phyloP scores from a whole-genome alignment of 129 eudicot species.

The Erigeron canadensis region DNA sequence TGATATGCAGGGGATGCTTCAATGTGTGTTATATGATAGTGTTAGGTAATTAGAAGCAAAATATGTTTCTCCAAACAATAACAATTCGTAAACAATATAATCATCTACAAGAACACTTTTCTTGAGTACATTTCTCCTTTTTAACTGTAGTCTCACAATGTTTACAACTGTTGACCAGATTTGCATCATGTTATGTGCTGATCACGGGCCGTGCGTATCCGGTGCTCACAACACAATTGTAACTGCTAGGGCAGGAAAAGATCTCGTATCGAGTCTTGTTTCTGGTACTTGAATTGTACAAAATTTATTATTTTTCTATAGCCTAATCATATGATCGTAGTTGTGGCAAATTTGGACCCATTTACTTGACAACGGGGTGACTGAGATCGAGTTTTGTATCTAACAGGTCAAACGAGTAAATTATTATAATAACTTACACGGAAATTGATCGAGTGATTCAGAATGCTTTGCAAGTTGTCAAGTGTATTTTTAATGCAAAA shows the following conservation, averaged over 20 bases:
- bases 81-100: too few relatives aligned
- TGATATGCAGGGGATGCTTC: neutral
- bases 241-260: constrained; percentile 96
- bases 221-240: constrained; percentile 97
- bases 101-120: neutral
- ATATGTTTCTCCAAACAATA: too few relatives aligned
- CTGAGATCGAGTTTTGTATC: too few relatives aligned
- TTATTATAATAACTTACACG: too few relatives aligned
- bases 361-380: too few relatives aligned
- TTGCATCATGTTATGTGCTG: constrained; percentile 97
- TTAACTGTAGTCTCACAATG: neutral
- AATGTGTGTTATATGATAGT: neutral
- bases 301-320: neutral
- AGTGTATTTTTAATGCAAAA: too few relatives aligned
- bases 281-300: constrained; percentile 47
- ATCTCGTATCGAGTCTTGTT: constrained; percentile 89
- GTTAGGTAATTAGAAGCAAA: too few relatives aligned
- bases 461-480: too few relatives aligned
- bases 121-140: neutral
- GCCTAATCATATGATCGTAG: neutral
- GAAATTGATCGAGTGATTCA: too few relatives aligned
- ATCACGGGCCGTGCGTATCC: constrained; percentile 96
- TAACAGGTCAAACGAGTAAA: too few relatives aligned
- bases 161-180: constrained; percentile 44
- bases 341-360: too few relatives aligned